Percentiles rank a stretch among this genome's conserved stretches.
Evolutionary conservation across 805 yeast genomes (phyloP).

Genomic region (Cyberlindnera veronae): DNA sequence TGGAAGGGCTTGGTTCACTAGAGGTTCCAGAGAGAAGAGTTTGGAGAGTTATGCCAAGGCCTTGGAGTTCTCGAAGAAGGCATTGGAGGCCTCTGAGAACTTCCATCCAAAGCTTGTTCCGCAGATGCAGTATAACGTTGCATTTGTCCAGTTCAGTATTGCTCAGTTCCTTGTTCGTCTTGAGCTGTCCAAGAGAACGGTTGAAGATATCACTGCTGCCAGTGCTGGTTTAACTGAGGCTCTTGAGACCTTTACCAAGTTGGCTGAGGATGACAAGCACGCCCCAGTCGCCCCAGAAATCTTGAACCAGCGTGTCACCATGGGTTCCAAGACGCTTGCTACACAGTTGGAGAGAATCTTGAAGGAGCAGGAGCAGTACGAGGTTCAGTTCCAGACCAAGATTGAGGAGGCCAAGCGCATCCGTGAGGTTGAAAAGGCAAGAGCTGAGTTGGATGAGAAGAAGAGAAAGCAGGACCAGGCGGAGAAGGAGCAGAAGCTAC

Average conservation of each 20-base stretch:
- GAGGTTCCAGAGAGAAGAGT: constrained; percentile 69
- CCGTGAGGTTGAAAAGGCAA: constrained; percentile 42
- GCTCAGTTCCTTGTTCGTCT: constrained; percentile 77
- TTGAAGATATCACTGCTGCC: constrained; percentile 57
- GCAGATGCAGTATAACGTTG: constrained; percentile 69
- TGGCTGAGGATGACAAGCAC: constrained; percentile 49
- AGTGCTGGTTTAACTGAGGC: constrained; percentile 59
- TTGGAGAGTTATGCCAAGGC: constrained; percentile 58
- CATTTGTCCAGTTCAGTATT: constrained; percentile 79
- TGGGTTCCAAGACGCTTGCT: constrained; percentile 74
- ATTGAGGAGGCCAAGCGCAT: constrained; percentile 70
- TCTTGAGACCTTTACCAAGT: constrained; percentile 50
- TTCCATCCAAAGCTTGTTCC: constrained; percentile 36
- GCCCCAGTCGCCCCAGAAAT: constrained; percentile 82
- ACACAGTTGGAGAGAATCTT: constrained; percentile 68
- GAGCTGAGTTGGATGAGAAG: constrained; percentile 46
- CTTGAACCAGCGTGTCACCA: constrained; percentile 77
- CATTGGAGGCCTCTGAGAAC: constrained; percentile 38
- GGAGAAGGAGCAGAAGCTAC: constrained; percentile 35
- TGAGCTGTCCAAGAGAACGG: constrained; percentile 53
- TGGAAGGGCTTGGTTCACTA: constrained; percentile 84
- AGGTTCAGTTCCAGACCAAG: constrained; percentile 51
- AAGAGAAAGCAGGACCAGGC: constrained; percentile 47
- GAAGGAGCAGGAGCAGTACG: constrained; percentile 69
- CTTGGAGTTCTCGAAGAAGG: constrained; percentile 57